phyloP scores from a whole-genome alignment of 169 alveolate species.

The Plasmodium gonderi region DNA sequence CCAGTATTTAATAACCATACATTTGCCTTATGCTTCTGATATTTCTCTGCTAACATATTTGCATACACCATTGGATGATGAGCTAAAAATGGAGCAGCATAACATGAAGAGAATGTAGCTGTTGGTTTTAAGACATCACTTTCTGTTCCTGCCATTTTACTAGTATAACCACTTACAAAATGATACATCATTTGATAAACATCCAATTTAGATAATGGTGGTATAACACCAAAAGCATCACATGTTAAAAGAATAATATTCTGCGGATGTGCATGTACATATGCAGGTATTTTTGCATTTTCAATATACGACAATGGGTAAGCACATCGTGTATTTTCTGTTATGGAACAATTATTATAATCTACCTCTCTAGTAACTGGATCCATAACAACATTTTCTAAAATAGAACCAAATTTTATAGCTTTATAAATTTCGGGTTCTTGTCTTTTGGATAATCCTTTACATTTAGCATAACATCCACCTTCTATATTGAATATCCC shows the following conservation, averaged over 20 bases:
- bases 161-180: conserved; percentile 96
- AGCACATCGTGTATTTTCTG: conserved; percentile 95
- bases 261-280: conserved; percentile 93
- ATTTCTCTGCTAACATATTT: conserved; percentile 83
- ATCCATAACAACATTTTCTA: conserved; percentile 93
- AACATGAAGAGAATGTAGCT: conserved; percentile 97
- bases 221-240: conserved; percentile 97
- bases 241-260: conserved; percentile 95
- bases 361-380: conserved; percentile 91
- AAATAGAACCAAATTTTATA: conserved; percentile 91
- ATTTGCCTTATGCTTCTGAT: conserved; percentile 80
- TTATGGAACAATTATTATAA: conserved; percentile 90
- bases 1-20: conserved; percentile 96
- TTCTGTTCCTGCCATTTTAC: conserved; percentile 96
- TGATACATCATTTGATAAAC: conserved; percentile 94
- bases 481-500: conserved; percentile 98
- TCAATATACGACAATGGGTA: conserved; percentile 95
- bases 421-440: conserved; percentile 98
- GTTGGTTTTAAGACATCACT: conserved; percentile 93
- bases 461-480: conserved; percentile 97
- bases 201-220: conserved; percentile 93
- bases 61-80: conserved; percentile 96
- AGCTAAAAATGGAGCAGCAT: conserved; percentile 96
- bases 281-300: conserved; percentile 94
- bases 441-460: conserved; percentile 88